Base-by-base conservation (phyloP, 176 grass and related monocot genomes). In the Canna indica region DNA sequence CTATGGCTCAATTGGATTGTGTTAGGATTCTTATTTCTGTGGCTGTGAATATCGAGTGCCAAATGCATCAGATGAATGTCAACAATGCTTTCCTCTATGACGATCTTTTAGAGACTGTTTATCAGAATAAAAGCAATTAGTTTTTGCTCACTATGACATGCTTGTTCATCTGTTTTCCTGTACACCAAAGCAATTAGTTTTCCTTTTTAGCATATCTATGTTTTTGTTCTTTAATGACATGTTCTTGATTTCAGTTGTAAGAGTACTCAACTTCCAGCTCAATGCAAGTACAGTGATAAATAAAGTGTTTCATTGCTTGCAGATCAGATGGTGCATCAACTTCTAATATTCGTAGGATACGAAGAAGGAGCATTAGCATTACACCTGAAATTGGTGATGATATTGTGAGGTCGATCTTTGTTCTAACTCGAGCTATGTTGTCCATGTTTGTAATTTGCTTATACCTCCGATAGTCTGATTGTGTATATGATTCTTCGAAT, bases 371-470 rank as follows among this genome's bases (percentile, higher is more conserved):
- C 74, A 90, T 92, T 76, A 97, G 93, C 65, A 97, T 97, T 59
- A 97, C 93, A 65, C 93, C 93, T 77, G 93, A 97, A 83, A 92
- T 97, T 77, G 81, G 93, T 70, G 93, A 97, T 83, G 88, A 97
- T 77, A 97, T 97, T 75, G 93, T 85, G 79, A 90, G 93, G 93
- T 97, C 68, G 83, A 82, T 78, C 60, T 62, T 63, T 71, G 5
- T 48, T 86, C 84, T 69, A 30, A 78, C 58, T 59, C 12, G 25
- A 60, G 4, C 41, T 73, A 42, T 36, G 22, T 29, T 32, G 79
- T 30, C 3, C 33, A 60, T 62, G 42, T 33, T 46, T 44, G 71
- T 14, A 35, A 7, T 10, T 67, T 22, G 6, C 25, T 39, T 20
- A 39, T 42, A 25, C 9, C 22, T 67, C 22, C 30, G 42, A 10